Evolutionary conservation across 225 moss, liverwort and hornwort genomes (phyloP).

Genomic region (Asterella californica): DNA sequence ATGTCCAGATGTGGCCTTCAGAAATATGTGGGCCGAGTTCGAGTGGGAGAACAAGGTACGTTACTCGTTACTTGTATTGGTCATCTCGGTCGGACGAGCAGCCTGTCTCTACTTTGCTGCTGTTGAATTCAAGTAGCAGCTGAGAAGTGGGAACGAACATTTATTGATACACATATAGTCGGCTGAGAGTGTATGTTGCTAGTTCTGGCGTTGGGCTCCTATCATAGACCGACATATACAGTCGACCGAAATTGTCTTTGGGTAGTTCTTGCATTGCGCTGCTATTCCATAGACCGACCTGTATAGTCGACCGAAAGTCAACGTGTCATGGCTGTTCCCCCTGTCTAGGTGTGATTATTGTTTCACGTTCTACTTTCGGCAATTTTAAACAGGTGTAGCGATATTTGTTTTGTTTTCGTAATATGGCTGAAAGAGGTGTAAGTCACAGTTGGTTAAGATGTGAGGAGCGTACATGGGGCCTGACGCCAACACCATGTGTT

Average conservation of each 20-base stretch:
- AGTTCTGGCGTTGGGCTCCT: too few relatives aligned
- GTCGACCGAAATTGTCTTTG: not conserved
- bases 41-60: slow-evolving; percentile 99
- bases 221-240: too few relatives aligned
- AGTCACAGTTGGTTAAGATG: too few relatives aligned
- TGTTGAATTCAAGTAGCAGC: not conserved
- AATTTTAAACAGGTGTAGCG: not conserved
- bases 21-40: slow-evolving; percentile 99
- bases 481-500: not conserved
- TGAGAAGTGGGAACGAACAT: not conserved
- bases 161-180: too few relatives aligned
- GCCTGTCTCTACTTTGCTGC: not conserved
- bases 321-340: not conserved
- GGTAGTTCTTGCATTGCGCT: too few relatives aligned
- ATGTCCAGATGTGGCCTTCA: slow-evolving; percentile 95
- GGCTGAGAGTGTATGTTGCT: too few relatives aligned
- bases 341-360: not conserved
- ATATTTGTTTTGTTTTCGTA: not conserved
- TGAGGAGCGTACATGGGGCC: too few relatives aligned
- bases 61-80: not conserved
- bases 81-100: not conserved
- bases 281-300: too few relatives aligned
- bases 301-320: not conserved
- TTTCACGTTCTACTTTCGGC: not conserved
- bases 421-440: too few relatives aligned